Base-by-base conservation (phyloP, 2,329 filamentous ascomycete species). In the Penicillium sp. region DNA sequence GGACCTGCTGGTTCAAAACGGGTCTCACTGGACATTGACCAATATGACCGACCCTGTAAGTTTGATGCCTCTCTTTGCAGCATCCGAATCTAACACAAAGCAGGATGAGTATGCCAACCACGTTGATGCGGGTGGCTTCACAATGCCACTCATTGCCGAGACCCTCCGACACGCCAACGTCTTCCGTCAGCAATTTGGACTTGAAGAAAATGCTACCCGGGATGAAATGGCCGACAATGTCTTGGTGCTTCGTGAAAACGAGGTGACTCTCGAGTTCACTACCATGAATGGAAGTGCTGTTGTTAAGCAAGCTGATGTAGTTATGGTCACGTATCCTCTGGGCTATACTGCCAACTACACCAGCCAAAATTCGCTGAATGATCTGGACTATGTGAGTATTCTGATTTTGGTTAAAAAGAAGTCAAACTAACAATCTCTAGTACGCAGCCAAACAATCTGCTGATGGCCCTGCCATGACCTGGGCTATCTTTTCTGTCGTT, bases 381-480 rank as follows among this genome's bases (percentile, higher is more conserved):
- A 89, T 62, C 73, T 89, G 21, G 85, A 89, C 64, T 90, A 89
- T 67, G 79, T 81, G 67, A 64, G 76, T 72, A 43, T 1, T 40
- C 17, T 19, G 9, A 57, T 37, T 7, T 7, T 1, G 9, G 17
- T 8, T 9, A 19, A 7, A 23, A 6, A n/a, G 7, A 8, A 21
- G 4, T 13, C 7, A 31, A 45, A 21, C 10, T 47, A 40, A 49
- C 41, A 49, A n/a, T 41, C n/a, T 27, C 10, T 58, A 81, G 78
- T 89, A 90, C 66, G 86, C 88, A 5, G 84, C 84, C 45, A 87
- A 86, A 54, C 87, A 90, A 71, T 88, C 86, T 1, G 75, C 82
- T 1, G 81, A 89, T 62, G 88, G 88, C 0, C 88, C 88, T 1
- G 88, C 84, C 3, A 90, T 90, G 88, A 90, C 88, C 2, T 90